Evolutionary conservation across 2,329 filamentous ascomycete species (phyloP).

Genomic region (Amylocarpus encephaloides): DNA sequence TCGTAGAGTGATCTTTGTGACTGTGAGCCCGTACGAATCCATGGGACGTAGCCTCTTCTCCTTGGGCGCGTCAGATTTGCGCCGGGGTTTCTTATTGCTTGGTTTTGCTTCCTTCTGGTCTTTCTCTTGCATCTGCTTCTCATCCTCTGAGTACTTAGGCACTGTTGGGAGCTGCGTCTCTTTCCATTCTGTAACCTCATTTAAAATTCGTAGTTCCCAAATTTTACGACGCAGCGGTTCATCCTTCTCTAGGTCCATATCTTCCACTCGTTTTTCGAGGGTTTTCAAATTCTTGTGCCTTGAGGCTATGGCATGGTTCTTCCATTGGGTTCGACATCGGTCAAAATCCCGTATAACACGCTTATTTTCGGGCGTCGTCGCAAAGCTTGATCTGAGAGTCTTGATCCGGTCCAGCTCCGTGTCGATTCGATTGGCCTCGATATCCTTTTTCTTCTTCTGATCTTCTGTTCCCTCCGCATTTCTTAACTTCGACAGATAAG

Average conservation of each 20-base stretch:
- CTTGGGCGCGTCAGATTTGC: neutral
- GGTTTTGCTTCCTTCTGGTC: no score
- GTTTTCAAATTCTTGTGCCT: neutral
- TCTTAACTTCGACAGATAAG: no score
- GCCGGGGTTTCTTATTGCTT: no score
- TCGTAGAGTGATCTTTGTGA: conserved; percentile 5
- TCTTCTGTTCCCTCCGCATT: no score
- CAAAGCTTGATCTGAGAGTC: neutral
- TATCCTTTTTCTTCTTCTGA: neutral
- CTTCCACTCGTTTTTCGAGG: neutral
- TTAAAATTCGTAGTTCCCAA: no score
- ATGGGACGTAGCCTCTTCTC: neutral
- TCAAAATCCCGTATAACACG: neutral
- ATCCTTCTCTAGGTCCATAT: neutral
- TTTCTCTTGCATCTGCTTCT: no score
- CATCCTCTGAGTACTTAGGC: no score
- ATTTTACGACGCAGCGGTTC: no score
- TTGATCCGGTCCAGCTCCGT: neutral
- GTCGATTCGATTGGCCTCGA: neutral
- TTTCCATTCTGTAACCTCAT: no score
- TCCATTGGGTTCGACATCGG: neutral
- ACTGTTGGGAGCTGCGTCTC: no score
- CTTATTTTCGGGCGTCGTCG: neutral
- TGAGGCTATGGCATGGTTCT: neutral
- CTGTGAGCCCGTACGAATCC: conserved; percentile 7